Evolutionary conservation across 768 basidiomycete genomes (phyloP).

Genomic region (Pseudohyphozyma bogoriensis): DNA sequence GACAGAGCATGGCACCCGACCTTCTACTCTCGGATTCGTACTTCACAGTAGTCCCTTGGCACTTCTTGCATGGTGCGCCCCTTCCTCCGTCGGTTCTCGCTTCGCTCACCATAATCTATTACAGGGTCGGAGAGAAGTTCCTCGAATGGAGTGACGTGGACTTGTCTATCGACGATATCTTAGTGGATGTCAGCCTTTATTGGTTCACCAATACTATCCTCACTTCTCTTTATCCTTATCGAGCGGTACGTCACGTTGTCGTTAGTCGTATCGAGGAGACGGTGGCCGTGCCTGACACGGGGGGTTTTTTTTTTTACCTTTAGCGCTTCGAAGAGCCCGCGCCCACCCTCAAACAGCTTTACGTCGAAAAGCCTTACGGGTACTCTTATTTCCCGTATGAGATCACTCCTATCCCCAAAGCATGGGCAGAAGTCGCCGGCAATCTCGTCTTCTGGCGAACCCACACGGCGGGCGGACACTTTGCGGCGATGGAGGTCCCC

Average conservation of each 20-base stretch:
- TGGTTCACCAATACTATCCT: slow-evolving; percentile 18
- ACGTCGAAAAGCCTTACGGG: slow-evolving; percentile 13
- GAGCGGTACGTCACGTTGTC: background rate
- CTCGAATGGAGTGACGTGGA: slow-evolving; percentile 29
- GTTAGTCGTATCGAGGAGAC: background rate
- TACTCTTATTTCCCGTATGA: slow-evolving; percentile 14
- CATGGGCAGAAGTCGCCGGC: background rate
- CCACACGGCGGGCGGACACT: slow-evolving; percentile 19
- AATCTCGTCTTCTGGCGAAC: background rate
- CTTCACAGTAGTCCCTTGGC: background rate
- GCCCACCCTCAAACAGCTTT: background rate
- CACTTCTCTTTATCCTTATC: slow-evolving; percentile 23
- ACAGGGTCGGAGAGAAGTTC: slow-evolving; percentile 28
- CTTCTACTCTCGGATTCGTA: slow-evolving; percentile 2
- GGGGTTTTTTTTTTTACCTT: background rate
- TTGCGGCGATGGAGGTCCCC: slow-evolving; percentile 11
- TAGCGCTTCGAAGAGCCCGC: background rate
- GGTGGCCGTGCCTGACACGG: background rate
- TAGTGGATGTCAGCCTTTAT: slow-evolving; percentile 18
- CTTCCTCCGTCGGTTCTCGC: too few species aligned
- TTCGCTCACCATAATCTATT: background rate
- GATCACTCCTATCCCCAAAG: slow-evolving; percentile 13
- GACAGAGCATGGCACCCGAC: slow-evolving; percentile 9
- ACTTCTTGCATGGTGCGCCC: background rate
- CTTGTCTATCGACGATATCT: slow-evolving; percentile 12